phyloP scores from a whole-genome alignment of 768 basidiomycete genomes.

The Jaapia argillacea region DNA sequence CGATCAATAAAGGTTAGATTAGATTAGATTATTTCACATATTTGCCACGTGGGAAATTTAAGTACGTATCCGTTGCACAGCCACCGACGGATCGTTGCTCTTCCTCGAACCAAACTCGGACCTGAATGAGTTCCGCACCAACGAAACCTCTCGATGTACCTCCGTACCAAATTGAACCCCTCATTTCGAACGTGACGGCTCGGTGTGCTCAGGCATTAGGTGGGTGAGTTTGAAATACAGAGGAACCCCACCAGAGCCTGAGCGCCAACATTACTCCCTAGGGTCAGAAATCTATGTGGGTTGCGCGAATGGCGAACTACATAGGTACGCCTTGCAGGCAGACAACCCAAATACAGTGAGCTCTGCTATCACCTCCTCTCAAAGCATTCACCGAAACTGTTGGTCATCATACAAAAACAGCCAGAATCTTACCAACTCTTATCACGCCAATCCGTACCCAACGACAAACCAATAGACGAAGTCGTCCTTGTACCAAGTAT shows the following conservation, averaged over 20 bases:
- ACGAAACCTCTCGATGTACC: conserved; percentile 40
- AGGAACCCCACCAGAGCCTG: background rate
- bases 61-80: too few relatives aligned
- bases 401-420: conserved; percentile 23
- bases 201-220: conserved; percentile 19
- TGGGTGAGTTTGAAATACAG: conserved; percentile 4
- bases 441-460: conserved; percentile 61
- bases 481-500: conserved; percentile 74
- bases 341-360: conserved; percentile 41
- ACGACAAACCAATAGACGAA: conserved; percentile 65
- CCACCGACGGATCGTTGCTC: too few relatives aligned
- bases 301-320: conserved; percentile 73
- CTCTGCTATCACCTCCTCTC: background rate
- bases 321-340: conserved; percentile 67
- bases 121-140: conserved; percentile 32
- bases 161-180: conserved; percentile 47
- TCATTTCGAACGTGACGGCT: conserved; percentile 27
- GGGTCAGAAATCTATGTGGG: conserved; percentile 85
- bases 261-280: conserved; percentile 16
- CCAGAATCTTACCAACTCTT: conserved; percentile 55
- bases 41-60: too few relatives aligned
- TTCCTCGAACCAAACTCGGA: too few relatives aligned
- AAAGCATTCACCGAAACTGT: background rate
- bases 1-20: too few relatives aligned
- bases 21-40: too few relatives aligned